Evolutionary conservation across 768 basidiomycete species (phyloP), one percentile per base, ranked within the genome.

Genomic region (Leccinum arenicola): DNA sequence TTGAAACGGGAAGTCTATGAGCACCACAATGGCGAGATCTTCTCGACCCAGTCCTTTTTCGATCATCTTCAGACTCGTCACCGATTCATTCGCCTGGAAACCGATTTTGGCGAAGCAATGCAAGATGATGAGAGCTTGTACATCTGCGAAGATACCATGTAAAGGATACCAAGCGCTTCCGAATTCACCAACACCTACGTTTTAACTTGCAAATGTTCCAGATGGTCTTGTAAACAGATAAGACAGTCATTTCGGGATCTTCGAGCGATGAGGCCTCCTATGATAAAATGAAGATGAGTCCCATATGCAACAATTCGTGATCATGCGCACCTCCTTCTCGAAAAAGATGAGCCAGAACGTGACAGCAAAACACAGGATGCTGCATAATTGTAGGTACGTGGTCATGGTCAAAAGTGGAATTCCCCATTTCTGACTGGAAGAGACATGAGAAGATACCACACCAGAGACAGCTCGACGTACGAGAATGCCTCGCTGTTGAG

Each of bases 1-100:
- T 78, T 98, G 95, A 76, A 97, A 96, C 2, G 97, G 97, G 66
- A 98, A 98, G 74, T 99, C 97, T 63, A 98, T 89, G 40, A 98
- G 84, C 48, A 96, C 95, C 4, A 93, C 89, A 15, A 95, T 80
- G n/a, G 97, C 95, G 40, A 98, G 81, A 66, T 99, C 97, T 77
- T 98, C 97, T 43, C 95, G 89, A 59, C 87, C 89, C 55, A 99
- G 81, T 2, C 97, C 97, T 70, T 98, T 98, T 73, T 99, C 97
- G 47, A 99, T 89, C 76, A 98, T 84, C 70, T 99, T 99, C 48
- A 98, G 81, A 23, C 84, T 86, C 3, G 93, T 94, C 12, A 88
- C 91, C 6, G 93, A 89, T 50, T 98, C 97, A 74, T 94, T 93
- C 25, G 93, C 92, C 50, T 92, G 91, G 72, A 95, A 97, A 29